These are phyloP conservation scores for Stachybotrys echinatus DNA, from an alignment of 2,329 filamentous ascomycete genomes.

Conservation along the genomic window DNA sequence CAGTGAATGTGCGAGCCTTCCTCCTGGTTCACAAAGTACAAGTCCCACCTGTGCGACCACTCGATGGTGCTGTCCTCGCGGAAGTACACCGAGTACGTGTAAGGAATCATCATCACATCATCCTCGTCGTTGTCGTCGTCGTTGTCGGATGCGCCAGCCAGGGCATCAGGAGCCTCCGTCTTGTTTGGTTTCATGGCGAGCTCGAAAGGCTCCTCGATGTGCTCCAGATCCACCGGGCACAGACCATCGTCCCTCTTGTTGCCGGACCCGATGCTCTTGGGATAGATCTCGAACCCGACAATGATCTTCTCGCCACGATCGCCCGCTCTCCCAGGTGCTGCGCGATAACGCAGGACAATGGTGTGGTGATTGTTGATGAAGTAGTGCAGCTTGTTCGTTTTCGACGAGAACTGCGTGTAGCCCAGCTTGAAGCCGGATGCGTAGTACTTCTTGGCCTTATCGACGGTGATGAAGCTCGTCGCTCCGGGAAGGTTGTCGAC, in stretches of 20 bases:
- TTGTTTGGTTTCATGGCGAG: constrained; percentile 53
- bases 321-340: constrained; percentile 63
- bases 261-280: constrained; percentile 68
- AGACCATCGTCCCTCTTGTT: constrained; percentile 57
- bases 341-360: constrained; percentile 73
- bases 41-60: constrained; percentile 81
- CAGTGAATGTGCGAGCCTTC: constrained; percentile 79
- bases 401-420: constrained; percentile 60
- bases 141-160: constrained; percentile 33
- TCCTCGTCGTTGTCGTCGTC: constrained; percentile 54
- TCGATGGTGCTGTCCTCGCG: constrained; percentile 75
- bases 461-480: constrained; percentile 81
- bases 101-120: constrained; percentile 65
- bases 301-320: constrained; percentile 71
- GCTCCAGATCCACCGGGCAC: constrained; percentile 62
- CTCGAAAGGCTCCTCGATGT: constrained; percentile 60
- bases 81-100: constrained; percentile 88
- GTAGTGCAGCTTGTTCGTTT: constrained; percentile 56
- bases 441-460: constrained; percentile 83
- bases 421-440: constrained; percentile 86
- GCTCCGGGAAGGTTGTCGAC: constrained; percentile 87
- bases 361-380: constrained; percentile 87
- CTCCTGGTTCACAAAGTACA: constrained; percentile 85
- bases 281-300: constrained; percentile 85
- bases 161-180: constrained; percentile 45